Conservation (phyloP, 371 early-diverging fungal genomes). For the Mucor lusitanicus region DNA sequence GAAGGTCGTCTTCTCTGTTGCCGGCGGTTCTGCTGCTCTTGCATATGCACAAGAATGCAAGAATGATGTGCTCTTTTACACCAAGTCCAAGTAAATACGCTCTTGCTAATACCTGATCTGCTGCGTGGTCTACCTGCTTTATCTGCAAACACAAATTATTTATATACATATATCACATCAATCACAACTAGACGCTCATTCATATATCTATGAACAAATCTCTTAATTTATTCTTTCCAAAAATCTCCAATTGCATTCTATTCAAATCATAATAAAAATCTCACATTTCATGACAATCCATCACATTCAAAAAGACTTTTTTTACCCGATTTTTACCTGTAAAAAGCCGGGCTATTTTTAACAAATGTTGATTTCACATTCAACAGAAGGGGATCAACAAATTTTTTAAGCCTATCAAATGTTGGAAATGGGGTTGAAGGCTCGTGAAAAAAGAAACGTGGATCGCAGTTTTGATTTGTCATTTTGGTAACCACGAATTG, state of each 20-base stretch:
- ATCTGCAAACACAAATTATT: neutral
- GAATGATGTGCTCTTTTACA: conserved; percentile 47
- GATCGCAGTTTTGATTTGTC: neutral
- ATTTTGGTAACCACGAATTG: neutral
- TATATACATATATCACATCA: neutral
- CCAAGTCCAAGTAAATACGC: conserved; percentile 29
- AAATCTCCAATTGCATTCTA: neutral
- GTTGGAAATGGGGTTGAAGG: neutral
- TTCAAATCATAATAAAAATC: neutral
- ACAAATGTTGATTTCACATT: conserved; percentile 2
- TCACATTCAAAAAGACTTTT: neutral
- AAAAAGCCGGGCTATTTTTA: conserved; percentile 2
- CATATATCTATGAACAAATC: neutral
- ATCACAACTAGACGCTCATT: neutral
- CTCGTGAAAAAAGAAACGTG: neutral
- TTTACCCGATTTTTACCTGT: conserved; percentile 7
- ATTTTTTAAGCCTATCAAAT: neutral
- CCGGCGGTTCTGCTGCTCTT: conserved; percentile 24
- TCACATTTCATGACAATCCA: neutral
- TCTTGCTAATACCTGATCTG: neutral
- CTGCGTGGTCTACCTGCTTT: neutral
- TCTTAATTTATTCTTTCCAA: neutral
- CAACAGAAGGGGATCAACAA: neutral
- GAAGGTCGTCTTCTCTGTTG: conserved; percentile 18
- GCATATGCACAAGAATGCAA: conserved; percentile 50